Conservation (phyloP, 2,329 filamentous ascomycete species). For the Fusarium buharicum region DNA sequence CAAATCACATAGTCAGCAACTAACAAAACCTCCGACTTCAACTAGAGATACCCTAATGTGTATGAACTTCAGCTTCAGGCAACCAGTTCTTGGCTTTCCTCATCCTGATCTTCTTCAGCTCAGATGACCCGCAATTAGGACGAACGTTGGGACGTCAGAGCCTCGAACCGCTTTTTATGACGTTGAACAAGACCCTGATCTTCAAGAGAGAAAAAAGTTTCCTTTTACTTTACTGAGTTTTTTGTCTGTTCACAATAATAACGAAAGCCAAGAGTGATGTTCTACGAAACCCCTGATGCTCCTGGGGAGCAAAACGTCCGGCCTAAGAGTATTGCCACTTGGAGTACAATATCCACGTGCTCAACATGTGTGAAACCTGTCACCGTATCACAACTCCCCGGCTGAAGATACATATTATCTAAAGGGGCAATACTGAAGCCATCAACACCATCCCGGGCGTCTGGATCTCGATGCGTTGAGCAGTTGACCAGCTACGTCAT, state of each 20-base stretch:
- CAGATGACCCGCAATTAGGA: constrained; percentile 2
- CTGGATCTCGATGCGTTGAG: constrained; percentile 27
- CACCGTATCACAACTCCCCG: background rate
- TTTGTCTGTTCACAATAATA: background rate
- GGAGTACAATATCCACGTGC: background rate
- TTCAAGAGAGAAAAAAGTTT: constrained; percentile 7
- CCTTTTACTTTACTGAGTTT: background rate
- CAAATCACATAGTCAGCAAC: background rate
- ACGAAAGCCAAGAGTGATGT: background rate
- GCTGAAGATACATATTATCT: constrained; percentile 2
- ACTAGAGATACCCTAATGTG: constrained; percentile 13
- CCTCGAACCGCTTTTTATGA: constrained; percentile 27
- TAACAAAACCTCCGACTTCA: constrained; percentile 5
- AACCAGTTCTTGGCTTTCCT: constrained; percentile 1
- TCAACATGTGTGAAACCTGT: constrained; percentile 6
- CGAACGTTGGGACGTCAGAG: constrained; percentile 1
- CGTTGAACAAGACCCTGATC: constrained; percentile 12
- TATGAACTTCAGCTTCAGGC: background rate
- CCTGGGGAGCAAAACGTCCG: constrained; percentile 32
- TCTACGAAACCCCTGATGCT: background rate
- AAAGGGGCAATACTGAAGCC: constrained; percentile 13
- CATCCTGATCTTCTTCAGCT: constrained; percentile 12
- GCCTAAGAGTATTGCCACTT: background rate
- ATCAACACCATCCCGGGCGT: constrained; percentile 5
- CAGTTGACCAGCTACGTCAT: constrained; percentile 30